phyloP scores from a whole-genome alignment of 164 flowering plant genomes.

The Tetracentron sinense region DNA sequence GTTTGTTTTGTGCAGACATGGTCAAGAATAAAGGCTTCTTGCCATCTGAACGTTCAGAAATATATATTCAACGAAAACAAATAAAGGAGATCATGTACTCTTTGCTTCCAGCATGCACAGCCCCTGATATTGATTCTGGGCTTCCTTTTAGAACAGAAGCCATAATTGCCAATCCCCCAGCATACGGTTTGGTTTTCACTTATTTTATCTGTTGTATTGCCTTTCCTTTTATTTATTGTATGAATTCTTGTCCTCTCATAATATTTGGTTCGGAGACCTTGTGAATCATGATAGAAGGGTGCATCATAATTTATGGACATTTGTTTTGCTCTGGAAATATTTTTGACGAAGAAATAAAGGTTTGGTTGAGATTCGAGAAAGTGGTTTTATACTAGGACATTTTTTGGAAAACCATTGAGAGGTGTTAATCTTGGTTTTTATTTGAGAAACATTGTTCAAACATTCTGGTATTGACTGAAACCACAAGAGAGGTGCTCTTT shows the following conservation, averaged over 20 bases:
- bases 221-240: background rate
- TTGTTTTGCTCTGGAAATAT: background rate
- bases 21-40: conserved; percentile 97
- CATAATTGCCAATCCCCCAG: conserved; percentile 97
- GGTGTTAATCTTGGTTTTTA: too few relatives aligned
- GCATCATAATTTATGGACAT: background rate
- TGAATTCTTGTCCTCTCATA: background rate
- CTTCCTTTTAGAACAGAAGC: conserved; percentile 94
- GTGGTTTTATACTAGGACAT: too few relatives aligned
- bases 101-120: conserved; percentile 85
- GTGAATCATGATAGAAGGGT: background rate
- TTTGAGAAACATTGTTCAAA: too few relatives aligned
- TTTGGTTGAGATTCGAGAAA: too few relatives aligned
- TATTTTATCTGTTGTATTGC: background rate
- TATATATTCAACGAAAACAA: conserved; percentile 87
- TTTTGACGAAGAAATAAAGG: too few relatives aligned
- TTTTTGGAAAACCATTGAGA: too few relatives aligned
- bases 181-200: conserved; percentile 59
- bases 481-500: too few relatives aligned
- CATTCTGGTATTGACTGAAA: too few relatives aligned
- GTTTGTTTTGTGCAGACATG: conserved; percentile 67
- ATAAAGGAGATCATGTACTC: conserved; percentile 89
- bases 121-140: conserved; percentile 76
- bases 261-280: background rate
- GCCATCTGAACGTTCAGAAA: conserved; percentile 98